Evolutionary conservation across 805 yeast genomes (phyloP), one percentile per base, ranked within the genome.

Genomic region (Starmerella kuoi): DNA sequence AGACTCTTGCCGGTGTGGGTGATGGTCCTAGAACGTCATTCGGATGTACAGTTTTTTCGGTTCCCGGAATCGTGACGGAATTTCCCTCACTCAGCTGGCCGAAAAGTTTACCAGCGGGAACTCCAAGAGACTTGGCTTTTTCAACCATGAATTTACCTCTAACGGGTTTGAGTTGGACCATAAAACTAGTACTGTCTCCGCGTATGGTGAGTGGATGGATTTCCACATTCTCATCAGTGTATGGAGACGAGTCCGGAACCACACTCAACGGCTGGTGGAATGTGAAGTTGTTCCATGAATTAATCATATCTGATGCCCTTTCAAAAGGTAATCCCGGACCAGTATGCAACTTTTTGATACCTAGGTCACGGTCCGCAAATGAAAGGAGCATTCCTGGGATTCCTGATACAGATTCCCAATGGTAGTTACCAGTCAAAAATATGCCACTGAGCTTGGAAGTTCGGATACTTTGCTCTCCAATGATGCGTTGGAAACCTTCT

Each of bases 301-400:
- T 71, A 3, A 83, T 71, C 35, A 81, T 66, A 56, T 74, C 78
- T 42, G 70, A 66, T 18, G 72, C 42, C 23, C 74, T 55, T 2
- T 64, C 5, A 31, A 22, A 15, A 23, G 52, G 36, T 41, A 37
- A 2, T 85, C 86, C 52, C 2, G 38, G 35, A 14, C 48, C 53
- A 4, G 44, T 32, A 35, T 48, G 35, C 27, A 48, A 20, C 11
- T 12, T 17, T 3, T 26, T 23, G 5, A 48, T 5, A 20, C 12
- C 25, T 4, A 41, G 23, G 11, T 36, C 45, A 18, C 51, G 44
- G 9, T 84, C 95, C 43, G 83, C 76, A 12, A 81, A 67, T 0
- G 96, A 84, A 38, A 88, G 63, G 37, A 88, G 73, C 53, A 84
- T 63, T 0, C 98, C 98, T 0, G 97, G 96, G 5, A 88, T 60